Evolutionary conservation across 805 yeast species (phyloP), one percentile per base, ranked within the genome.

Genomic region (Candida nemodendra): DNA sequence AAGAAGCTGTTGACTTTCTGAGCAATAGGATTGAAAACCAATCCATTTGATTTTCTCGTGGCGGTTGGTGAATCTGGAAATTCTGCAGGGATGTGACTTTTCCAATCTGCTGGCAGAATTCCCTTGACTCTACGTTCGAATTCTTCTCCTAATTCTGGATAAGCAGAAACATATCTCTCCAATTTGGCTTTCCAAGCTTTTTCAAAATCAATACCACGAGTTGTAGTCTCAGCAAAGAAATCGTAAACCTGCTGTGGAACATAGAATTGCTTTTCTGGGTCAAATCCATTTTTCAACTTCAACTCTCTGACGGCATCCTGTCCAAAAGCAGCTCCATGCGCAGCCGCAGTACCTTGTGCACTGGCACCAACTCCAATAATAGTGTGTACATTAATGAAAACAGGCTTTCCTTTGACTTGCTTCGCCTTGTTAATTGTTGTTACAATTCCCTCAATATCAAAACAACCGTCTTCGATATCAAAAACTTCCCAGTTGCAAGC

Each of bases 281-380:
- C 74, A 74, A 91, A 87, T 42, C 97, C 96, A 54, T 78, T 78
- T 58, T 74, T 72, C 56, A 68, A 64, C 76, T 89, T 93, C 66
- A 91, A 74, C 66, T 88, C 95, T 55, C 73, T 79, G 59, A 90
- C 77, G 61, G 91, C 98, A 57, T 87, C 97, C 34, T 88, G 71
- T 74, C 90, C 89, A 68, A 91, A 79, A 57, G 98, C 96, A 47
- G 96, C 72, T 66, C 99, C 99, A 71, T 93, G 99, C 36, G 93
- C 98, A 54, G 83, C 74, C 66, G 85, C 90, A 45, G 95, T 80
- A 56, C 97, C 98, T 54, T 77, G 78, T 52, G 72, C 69, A 53
- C 78, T 64, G 37, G 98, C 90, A 58, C 99, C 98, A 69, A 62
- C 87, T 64, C 98, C 99, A 58, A 91, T 91, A 61, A 85, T 82